phyloP scores from a whole-genome alignment of 2,329 filamentous ascomycete genomes.

The Verticillium isaacii region DNA sequence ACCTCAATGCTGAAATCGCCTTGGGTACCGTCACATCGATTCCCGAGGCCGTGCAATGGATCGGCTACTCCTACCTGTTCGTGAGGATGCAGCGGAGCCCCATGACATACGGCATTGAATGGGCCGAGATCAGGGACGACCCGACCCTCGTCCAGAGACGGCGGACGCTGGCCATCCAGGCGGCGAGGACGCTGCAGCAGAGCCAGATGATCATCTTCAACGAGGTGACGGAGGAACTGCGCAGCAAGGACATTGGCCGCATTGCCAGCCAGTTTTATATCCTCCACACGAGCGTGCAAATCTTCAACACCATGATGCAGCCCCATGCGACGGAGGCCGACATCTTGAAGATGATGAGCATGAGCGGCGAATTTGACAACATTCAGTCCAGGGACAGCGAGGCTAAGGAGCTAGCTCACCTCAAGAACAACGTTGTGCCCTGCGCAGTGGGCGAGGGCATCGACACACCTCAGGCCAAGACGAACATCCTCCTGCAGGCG shows the following conservation, averaged over 20 bases:
- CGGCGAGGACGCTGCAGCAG: constrained; percentile 79
- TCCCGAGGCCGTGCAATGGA: constrained; percentile 90
- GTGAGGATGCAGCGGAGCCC: constrained; percentile 94
- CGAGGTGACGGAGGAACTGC: constrained; percentile 85
- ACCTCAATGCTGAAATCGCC: constrained; percentile 91
- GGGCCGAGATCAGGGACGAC: constrained; percentile 84
- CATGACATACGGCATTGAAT: constrained; percentile 90
- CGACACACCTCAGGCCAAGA: constrained; percentile 78
- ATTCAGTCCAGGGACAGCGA: constrained; percentile 90
- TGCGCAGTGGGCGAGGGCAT: constrained; percentile 75
- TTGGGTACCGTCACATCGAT: constrained; percentile 94
- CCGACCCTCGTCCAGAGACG: constrained; percentile 81
- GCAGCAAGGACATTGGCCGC: constrained; percentile 89
- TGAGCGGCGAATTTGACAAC: constrained; percentile 97
- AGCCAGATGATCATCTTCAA: constrained; percentile 99
- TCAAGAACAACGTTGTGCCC: constrained; percentile 66
- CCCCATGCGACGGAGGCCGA: constrained; percentile 84
- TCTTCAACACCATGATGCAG: constrained; percentile 95
- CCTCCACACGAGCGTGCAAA: constrained; percentile 84
- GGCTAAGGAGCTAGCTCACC: constrained; percentile 73
- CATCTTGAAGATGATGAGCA: constrained; percentile 91
- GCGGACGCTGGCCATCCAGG: constrained; percentile 80
- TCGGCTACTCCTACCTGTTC: constrained; percentile 96
- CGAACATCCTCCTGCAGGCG: constrained; percentile 89
- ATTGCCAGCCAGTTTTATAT: constrained; percentile 99